Conservation (phyloP, 2,329 filamentous ascomycete genomes). For the Colletotrichum costaricense region DNA sequence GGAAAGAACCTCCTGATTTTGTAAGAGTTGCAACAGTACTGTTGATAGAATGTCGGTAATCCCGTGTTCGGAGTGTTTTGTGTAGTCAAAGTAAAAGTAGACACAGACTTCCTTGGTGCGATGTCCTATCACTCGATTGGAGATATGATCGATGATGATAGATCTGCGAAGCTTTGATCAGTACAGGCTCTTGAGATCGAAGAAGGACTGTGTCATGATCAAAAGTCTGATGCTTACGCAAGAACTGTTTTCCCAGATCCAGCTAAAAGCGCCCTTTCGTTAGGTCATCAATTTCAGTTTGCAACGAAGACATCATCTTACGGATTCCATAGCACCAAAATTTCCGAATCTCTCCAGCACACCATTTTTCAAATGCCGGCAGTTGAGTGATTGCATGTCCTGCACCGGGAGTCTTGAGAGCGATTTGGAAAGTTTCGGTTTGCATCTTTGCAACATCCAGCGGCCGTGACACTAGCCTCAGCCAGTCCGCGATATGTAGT, state of each 20-base stretch:
- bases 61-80: neutral
- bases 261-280: neutral
- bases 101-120: neutral
- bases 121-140: neutral
- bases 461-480: slow-evolving; percentile 2
- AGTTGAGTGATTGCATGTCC: neutral
- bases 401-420: neutral
- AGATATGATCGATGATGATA: neutral
- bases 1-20: neutral
- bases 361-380: neutral
- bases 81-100: neutral
- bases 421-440: neutral
- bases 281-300: neutral
- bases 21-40: neutral
- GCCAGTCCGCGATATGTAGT: neutral
- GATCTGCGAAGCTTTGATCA: neutral
- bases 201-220: neutral
- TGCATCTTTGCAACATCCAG: slow-evolving; percentile 13
- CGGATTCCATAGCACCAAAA: slow-evolving; percentile 12
- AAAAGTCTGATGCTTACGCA: neutral
- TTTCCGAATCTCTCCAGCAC: neutral
- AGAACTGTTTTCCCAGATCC: slow-evolving; percentile 16
- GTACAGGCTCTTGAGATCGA: neutral
- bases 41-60: neutral
- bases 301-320: neutral